These are phyloP conservation scores for Cladosporium austrohemisphaericum DNA, from an alignment of 2,329 filamentous ascomycete species.

Conservation along the genomic window DNA sequence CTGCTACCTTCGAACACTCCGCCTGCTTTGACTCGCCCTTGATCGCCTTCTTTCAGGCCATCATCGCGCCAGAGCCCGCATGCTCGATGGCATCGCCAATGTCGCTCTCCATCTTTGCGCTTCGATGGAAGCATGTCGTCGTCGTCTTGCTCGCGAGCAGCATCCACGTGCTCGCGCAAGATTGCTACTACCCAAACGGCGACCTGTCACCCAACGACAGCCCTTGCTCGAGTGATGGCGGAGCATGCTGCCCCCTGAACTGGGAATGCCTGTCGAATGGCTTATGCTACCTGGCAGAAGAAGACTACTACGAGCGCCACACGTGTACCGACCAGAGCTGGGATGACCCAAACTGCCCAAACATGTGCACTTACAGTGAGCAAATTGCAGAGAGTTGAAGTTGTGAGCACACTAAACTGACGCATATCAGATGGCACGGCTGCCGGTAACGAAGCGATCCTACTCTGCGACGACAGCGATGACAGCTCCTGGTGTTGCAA, in stretches of 20 bases:
- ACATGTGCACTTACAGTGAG: not conserved
- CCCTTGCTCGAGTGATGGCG: slow-evolving; percentile 26
- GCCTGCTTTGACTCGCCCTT: too few species aligned
- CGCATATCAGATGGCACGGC: not conserved
- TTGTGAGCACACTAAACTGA: not conserved
- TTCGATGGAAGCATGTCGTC: not conserved
- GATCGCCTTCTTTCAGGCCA: not conserved
- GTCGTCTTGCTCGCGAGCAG: not conserved
- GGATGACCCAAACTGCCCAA: slow-evolving; percentile 13
- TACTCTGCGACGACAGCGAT: not conserved
- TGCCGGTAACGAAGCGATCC: slow-evolving; percentile 1
- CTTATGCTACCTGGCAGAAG: slow-evolving; percentile 29
- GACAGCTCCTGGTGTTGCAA: slow-evolving; percentile 5
- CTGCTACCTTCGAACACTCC: too few species aligned
- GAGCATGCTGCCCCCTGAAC: slow-evolving; percentile 33
- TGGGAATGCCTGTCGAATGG: slow-evolving; percentile 35
- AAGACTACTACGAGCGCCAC: slow-evolving; percentile 29
- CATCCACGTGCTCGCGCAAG: slow-evolving; percentile 20
- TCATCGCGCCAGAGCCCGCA: not conserved
- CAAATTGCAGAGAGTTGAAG: not conserved
- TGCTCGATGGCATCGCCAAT: not conserved
- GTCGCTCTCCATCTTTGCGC: not conserved
- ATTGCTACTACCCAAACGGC: slow-evolving; percentile 38
- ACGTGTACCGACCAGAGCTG: slow-evolving; percentile 35
- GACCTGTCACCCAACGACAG: slow-evolving; percentile 23